A percentile compares a stretch with the other conserved stretches of the same genome.
These are phyloP conservation scores for Irpex lacteus DNA, from an alignment of 1,284 basidiomycete genomes.

Conservation along the genomic window DNA sequence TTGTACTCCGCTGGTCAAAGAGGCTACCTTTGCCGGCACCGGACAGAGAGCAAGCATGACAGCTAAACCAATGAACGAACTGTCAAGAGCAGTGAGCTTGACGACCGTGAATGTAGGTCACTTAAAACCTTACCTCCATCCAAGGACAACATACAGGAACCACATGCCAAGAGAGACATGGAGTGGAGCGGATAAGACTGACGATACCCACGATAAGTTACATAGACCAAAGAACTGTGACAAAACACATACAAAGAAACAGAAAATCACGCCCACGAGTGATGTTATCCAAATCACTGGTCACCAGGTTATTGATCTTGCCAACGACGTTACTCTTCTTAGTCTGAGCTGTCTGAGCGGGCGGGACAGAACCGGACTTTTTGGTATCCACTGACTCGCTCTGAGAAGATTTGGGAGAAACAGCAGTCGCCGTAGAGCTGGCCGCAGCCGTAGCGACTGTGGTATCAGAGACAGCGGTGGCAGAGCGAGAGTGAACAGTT, in stretches of 20 bases:
- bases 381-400: slow-evolving; percentile 6
- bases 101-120: not conserved
- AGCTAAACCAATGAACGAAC: slow-evolving; percentile 49
- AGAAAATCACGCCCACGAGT: slow-evolving; percentile 24
- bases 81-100: slow-evolving; percentile 29
- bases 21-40: slow-evolving; percentile 39
- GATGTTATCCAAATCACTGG: slow-evolving; percentile 32
- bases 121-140: slow-evolving; percentile 36
- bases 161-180: slow-evolving; percentile 36
- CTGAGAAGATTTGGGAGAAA: slow-evolving; percentile 5
- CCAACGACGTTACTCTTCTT: slow-evolving; percentile 39
- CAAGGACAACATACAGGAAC: slow-evolving; percentile 45
- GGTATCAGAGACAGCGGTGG: slow-evolving; percentile 1
- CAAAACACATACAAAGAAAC: slow-evolving; percentile 21
- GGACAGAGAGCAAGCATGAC: slow-evolving; percentile 56
- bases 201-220: not conserved
- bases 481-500: slow-evolving; percentile 9
- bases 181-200: slow-evolving; percentile 32
- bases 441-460: slow-evolving; percentile 3
- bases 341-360: not conserved
- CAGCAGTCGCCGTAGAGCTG: slow-evolving; percentile 2
- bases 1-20: slow-evolving; percentile 30
- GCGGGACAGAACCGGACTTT: slow-evolving; percentile 8
- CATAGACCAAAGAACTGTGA: not conserved
- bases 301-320: slow-evolving; percentile 43